Percentiles rank a stretch among this genome's conserved stretches.
phyloP scores from a whole-genome alignment of 2,329 filamentous ascomycete genomes.

The Paecilomyces variotii region DNA sequence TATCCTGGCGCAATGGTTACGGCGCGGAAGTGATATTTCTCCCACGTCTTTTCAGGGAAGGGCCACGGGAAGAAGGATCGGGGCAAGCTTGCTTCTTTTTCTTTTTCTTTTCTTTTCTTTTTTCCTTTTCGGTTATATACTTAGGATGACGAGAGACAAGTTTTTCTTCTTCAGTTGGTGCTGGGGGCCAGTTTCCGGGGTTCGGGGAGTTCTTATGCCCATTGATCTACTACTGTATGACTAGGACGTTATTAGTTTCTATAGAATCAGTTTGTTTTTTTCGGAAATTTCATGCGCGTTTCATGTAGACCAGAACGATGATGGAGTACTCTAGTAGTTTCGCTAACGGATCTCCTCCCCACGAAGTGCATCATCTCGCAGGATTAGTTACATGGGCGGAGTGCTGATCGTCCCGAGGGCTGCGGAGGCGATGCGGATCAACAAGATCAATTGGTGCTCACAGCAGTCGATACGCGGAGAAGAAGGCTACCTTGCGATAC shows the following conservation, averaged over 20 bases:
- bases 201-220: no score
- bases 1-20: constrained; percentile 26
- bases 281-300: no score
- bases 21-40: constrained; percentile 20
- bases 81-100: background rate
- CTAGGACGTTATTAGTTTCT: no score
- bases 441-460: background rate
- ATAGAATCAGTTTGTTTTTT: no score
- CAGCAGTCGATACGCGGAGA: background rate
- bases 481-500: background rate
- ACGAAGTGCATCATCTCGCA: background rate
- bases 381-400: background rate
- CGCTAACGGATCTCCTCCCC: background rate
- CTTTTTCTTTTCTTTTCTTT: no score
- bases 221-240: no score
- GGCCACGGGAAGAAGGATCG: background rate
- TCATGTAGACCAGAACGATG: no score
- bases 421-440: background rate
- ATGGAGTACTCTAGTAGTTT: no score
- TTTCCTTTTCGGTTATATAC: no score
- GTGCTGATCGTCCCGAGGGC: background rate
- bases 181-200: no score
- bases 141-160: no score
- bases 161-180: no score
- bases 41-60: background rate